Evolutionary conservation across 768 basidiomycete genomes (phyloP), one percentile per base, ranked within the genome.

Genomic region (Coprinopsis cinerea): DNA sequence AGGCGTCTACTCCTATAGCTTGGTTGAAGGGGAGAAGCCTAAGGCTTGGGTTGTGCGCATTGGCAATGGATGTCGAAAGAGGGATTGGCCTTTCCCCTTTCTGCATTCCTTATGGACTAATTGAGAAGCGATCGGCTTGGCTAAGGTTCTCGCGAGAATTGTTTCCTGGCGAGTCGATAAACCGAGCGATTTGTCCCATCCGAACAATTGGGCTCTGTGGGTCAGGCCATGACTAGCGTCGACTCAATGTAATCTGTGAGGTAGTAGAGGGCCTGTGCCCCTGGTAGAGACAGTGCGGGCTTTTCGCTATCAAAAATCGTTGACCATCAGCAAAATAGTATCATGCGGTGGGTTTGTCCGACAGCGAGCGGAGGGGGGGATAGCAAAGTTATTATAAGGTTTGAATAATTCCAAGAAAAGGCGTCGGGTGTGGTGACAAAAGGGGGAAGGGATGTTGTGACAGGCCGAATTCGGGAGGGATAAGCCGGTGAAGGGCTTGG

Each of bases 401-500:
- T 7, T 15, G 30, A 32, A 32, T 32, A 32, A 7, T 17, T 39
- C 36, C 15, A 32, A 32, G 9, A 7, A 32, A 32, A 32, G 15
- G 7, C 30, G 30, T 7, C 30, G 30, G 15, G 30, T 15, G 15
- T 7, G 30, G 30, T 15, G 37, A 39, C 28, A 27, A 26, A 23
- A 23, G 20, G 42, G 24, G 42, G 20, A 43, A 23, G 17, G 15
- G 9, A 32, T 15, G 42, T 10, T 10, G 20, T 43, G 42, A 26
- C 42, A 43, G 9, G 44, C 44, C 44, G 44, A 45, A 30, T 3
- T 30, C 26, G 44, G 39, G 44, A n/a, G 17, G 15, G 11, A 18
- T 7, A 6, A 40, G 28, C 9, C 44, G 44, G 20, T 7, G 24
- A 13, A 23, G 42, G 26, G 49, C 51, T 52, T 52, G 51, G 51